A percentile compares a stretch with the other conserved stretches of the same genome.
These are phyloP conservation scores for Microthlaspi erraticum DNA, from an alignment of 345 rosid species.

Conservation along the genomic window DNA sequence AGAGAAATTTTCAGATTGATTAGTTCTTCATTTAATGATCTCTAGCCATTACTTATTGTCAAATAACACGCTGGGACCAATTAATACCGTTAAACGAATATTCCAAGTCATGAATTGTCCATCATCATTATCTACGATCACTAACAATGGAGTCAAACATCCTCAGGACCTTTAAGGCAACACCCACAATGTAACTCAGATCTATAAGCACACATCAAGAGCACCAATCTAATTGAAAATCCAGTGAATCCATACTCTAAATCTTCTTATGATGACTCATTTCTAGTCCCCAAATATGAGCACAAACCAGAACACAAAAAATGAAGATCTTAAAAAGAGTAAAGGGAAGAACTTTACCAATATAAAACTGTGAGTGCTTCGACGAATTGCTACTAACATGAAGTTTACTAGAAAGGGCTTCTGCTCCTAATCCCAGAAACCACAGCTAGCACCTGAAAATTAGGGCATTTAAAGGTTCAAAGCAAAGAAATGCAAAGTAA, in stretches of 20 bases:
- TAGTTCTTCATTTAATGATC: neutral
- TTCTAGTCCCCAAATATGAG: neutral
- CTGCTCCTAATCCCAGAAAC: constrained; percentile 45
- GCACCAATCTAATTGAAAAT: neutral
- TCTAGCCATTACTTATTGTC: constrained; percentile 18
- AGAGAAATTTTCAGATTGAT: neutral
- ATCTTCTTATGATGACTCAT: constrained; percentile 12
- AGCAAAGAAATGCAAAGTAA: neutral
- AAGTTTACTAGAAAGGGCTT: constrained; percentile 36
- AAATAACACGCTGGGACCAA: neutral
- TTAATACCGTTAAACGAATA: neutral
- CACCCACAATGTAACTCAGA: constrained; percentile 35
- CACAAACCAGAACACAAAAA: neutral
- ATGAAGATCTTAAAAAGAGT: constrained; percentile 14
- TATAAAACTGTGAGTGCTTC: constrained; percentile 15
- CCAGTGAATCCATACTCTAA: neutral
- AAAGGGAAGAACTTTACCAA: constrained; percentile 36
- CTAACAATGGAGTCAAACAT: constrained; percentile 17
- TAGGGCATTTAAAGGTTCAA: constrained; percentile 24
- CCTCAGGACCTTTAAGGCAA: neutral
- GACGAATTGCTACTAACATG: constrained; percentile 34
- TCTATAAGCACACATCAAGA: constrained; percentile 24
- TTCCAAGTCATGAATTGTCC: constrained; percentile 1
- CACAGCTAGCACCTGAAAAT: constrained; percentile 33
- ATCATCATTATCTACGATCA: constrained; percentile 9